phyloP scores from a whole-genome alignment of 768 basidiomycete species.

The Suillus decipiens region DNA sequence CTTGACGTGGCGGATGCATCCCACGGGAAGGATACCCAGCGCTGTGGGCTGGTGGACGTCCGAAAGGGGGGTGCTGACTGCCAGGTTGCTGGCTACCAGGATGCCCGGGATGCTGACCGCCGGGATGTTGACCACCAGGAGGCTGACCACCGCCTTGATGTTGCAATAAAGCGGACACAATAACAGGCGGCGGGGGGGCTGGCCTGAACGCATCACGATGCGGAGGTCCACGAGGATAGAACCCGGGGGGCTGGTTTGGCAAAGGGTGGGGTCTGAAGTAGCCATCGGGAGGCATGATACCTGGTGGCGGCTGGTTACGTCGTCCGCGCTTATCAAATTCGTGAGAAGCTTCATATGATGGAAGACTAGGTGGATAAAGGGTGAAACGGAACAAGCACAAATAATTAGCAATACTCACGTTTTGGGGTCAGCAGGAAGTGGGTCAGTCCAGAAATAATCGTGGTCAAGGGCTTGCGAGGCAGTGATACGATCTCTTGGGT shows the following conservation, averaged over 20 bases:
- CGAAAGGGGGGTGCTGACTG: slow-evolving; percentile 9
- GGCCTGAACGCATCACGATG: slow-evolving; percentile 36
- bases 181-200: slow-evolving; percentile 29
- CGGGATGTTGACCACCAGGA: background rate
- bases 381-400: background rate
- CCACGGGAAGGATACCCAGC: slow-evolving; percentile 1
- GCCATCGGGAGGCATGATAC: slow-evolving; percentile 24
- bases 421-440: slow-evolving; percentile 83
- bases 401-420: slow-evolving; percentile 46
- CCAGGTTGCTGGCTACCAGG: slow-evolving; percentile 15
- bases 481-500: slow-evolving; percentile 82
- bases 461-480: slow-evolving; percentile 88
- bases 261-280: slow-evolving; percentile 23
- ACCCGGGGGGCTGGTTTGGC: slow-evolving; percentile 27
- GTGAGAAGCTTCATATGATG: slow-evolving; percentile 79
- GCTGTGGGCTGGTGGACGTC: slow-evolving; percentile 5
- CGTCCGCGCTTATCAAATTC: slow-evolving; percentile 79
- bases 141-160: slow-evolving; percentile 9
- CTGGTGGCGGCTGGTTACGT: slow-evolving; percentile 38
- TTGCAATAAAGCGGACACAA: slow-evolving; percentile 35
- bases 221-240: slow-evolving; percentile 38
- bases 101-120: background rate
- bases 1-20: background rate
- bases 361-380: slow-evolving; percentile 47
- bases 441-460: slow-evolving; percentile 93